Conservation (phyloP, 345 rosid species). For the Populus tremula region DNA sequence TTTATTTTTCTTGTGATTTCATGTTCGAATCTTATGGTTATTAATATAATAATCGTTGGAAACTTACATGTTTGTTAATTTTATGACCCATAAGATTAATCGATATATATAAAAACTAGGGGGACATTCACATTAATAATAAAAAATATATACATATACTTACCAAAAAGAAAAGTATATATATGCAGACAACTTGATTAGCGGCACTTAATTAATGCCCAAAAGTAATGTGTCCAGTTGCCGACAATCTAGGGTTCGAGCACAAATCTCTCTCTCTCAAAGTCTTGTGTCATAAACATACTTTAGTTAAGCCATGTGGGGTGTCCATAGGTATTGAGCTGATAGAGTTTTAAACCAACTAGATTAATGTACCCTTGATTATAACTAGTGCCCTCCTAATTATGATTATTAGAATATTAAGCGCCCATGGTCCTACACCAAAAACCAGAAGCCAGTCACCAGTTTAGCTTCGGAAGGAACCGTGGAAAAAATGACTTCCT, state of each 20-base stretch:
- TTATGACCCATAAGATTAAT: too few species aligned
- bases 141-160: too few species aligned
- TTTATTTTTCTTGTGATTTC: too few species aligned
- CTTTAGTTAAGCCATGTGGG: not conserved
- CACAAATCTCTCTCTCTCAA: not conserved
- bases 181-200: not conserved
- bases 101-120: too few species aligned
- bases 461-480: not conserved
- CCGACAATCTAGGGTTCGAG: not conserved
- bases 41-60: too few species aligned
- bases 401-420: not conserved
- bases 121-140: too few species aligned
- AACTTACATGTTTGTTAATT: too few species aligned
- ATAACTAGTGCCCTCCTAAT: not conserved
- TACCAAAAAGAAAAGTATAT: too few species aligned
- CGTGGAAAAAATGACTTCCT: conserved; percentile 7
- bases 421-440: not conserved
- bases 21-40: too few species aligned
- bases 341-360: not conserved
- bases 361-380: not conserved
- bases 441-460: not conserved
- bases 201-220: not conserved
- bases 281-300: not conserved
- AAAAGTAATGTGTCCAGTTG: not conserved
- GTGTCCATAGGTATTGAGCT: not conserved